Evolutionary conservation across 805 yeast genomes (phyloP), one percentile per base, ranked within the genome.

Genomic region (Yarrowia bubula): DNA sequence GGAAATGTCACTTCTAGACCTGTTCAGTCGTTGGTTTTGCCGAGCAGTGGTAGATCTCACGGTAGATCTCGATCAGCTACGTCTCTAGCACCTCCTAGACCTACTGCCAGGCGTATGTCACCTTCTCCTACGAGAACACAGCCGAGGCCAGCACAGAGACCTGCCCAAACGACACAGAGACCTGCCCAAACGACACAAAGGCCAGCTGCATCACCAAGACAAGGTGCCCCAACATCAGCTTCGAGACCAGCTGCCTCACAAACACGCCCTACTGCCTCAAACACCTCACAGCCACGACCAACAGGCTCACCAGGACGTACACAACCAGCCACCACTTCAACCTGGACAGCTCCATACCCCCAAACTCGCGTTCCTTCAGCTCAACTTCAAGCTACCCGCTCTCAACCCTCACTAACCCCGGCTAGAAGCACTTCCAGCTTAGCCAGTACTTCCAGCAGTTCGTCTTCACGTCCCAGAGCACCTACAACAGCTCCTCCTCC

Each of bases 151-250:
- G n/a, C 9, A 32, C 7, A 38, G 32, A 48, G 55, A 48, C 55
- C 55, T 48, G 55, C n/a, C n/a, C n/a, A n/a, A n/a, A n/a, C n/a
- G n/a, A n/a, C 9, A 32, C 7, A 38, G 32, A 48, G 55, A 48
- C 55, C 55, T 48, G 55, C n/a, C n/a, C n/a, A n/a, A n/a, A n/a
- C n/a, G n/a, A n/a, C 9, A 32, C 7, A 38, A 47, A 48, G 55
- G 33, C 55, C 55, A 33, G 55, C 41, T 48, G 55, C 55, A 39
- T 48, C 55, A 17, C 55, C 55, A 1, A 17, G 55, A 13, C 41
- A 48, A 39, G 17, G 41, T 41, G 31, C 17, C 55, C 33, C 55
- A 48, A 48, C 55, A 17, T 41, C 55, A 33, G 35, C 33, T 13
- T 8, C 55, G 41, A 28, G 55, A 35, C 55, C 41, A 8, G 55